A percentile compares a stretch with the other conserved stretches of the same genome.
Conservation (phyloP, 106 monocot genomes). For the Amphibolis antarctica region DNA sequence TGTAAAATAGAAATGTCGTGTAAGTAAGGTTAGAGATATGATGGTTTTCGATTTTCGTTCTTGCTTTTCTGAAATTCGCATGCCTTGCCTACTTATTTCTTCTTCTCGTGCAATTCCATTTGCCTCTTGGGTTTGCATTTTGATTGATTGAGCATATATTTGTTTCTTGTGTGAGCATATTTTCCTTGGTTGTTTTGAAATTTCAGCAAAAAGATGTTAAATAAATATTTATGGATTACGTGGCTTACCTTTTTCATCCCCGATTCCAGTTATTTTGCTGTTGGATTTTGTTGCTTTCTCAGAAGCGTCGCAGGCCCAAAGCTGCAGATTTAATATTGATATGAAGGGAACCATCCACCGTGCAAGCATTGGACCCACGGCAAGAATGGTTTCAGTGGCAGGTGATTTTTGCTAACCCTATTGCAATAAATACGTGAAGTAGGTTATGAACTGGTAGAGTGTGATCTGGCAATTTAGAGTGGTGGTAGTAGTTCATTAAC, state of each 20-base stretch:
- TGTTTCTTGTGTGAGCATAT: background rate
- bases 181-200: background rate
- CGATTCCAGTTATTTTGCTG: too few relatives aligned
- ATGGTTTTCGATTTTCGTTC: background rate
- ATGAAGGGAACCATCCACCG: too few relatives aligned
- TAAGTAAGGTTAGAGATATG: slow-evolving; percentile 1
- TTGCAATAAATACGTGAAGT: too few relatives aligned
- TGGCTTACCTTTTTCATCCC: background rate
- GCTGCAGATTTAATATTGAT: background rate
- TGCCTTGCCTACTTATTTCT: background rate
- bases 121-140: background rate
- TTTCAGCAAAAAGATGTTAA: background rate
- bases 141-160: too few relatives aligned
- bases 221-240: background rate
- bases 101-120: too few relatives aligned
- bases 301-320: background rate
- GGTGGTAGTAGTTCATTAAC: too few relatives aligned
- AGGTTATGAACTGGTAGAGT: too few relatives aligned
- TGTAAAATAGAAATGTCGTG: slow-evolving; percentile 4
- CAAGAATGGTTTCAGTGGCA: too few relatives aligned
- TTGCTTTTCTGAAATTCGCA: background rate
- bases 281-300: too few relatives aligned
- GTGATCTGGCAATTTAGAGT: too few relatives aligned
- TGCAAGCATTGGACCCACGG: too few relatives aligned
- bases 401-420: too few relatives aligned